Evolutionary conservation across 1,284 basidiomycete genomes (phyloP).

Genomic region (Moesziomyces parantarcticus): DNA sequence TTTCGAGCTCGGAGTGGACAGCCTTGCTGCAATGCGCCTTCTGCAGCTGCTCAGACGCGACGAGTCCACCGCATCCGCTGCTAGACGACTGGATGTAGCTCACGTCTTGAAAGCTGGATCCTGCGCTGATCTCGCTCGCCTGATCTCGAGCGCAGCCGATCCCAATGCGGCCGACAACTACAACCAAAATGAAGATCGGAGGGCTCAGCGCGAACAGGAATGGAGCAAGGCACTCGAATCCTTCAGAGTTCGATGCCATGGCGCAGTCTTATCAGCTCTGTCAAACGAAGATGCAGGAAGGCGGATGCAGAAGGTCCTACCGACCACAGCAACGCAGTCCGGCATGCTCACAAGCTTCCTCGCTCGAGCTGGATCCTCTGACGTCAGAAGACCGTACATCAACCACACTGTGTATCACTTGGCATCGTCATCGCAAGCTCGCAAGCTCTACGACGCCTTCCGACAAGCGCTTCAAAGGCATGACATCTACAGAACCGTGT

Average conservation of each 20-base stretch:
- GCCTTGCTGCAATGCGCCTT: slow-evolving; percentile 25
- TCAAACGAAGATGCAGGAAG: not conserved
- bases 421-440: not conserved
- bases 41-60: slow-evolving; percentile 15
- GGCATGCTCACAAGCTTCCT: slow-evolving; percentile 32
- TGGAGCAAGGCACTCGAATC: not conserved
- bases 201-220: not conserved
- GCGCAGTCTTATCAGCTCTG: slow-evolving; percentile 1
- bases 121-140: slow-evolving; percentile 5
- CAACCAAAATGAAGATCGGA: not conserved
- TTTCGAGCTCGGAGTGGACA: slow-evolving; percentile 20
- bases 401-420: slow-evolving; percentile 5
- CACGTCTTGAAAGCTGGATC: slow-evolving; percentile 2
- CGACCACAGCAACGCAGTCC: slow-evolving; percentile 30
- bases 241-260: not conserved
- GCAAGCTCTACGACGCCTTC: slow-evolving; percentile 4
- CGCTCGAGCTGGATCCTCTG: slow-evolving; percentile 1
- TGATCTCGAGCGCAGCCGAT: slow-evolving; percentile 3
- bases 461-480: not conserved
- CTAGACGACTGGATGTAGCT: not conserved
- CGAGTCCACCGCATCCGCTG: slow-evolving; percentile 7
- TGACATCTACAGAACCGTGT: slow-evolving; percentile 15
- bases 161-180: no score
- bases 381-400: slow-evolving; percentile 2
- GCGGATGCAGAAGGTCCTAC: slow-evolving; percentile 3